A percentile compares a stretch with the other conserved stretches of the same genome.
Evolutionary conservation across 441 rosid genomes (phyloP).

Genomic region (Adansonia grandidieri): DNA sequence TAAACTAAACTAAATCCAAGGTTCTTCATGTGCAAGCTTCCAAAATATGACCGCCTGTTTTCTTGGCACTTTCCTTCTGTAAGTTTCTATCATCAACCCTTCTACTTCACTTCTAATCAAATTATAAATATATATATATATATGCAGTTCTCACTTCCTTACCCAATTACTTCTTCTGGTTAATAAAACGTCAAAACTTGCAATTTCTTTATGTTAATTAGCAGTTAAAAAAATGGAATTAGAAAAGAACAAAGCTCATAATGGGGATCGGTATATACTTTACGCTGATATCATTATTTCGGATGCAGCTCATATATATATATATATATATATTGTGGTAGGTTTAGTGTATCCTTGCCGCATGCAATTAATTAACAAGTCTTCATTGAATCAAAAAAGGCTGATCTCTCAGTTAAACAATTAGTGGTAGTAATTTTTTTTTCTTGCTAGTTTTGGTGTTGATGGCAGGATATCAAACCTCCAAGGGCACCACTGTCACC

Average conservation of each 20-base stretch:
- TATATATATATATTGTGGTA: conserved; percentile 15
- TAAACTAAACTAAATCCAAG: no score
- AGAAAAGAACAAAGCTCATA: conserved; percentile 34
- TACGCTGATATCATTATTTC: conserved; percentile 19
- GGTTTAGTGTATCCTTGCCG: not conserved
- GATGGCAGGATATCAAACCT: conserved; percentile 44
- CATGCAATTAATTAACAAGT: conserved; percentile 20
- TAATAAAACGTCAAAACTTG: no score
- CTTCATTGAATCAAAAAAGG: conserved; percentile 12
- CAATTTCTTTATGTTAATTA: no score
- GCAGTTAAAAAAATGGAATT: not conserved
- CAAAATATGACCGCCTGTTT: conserved; percentile 55
- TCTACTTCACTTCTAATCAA: not conserved
- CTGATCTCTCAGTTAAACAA: not conserved
- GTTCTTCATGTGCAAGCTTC: conserved; percentile 33
- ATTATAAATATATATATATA: no score
- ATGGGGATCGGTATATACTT: conserved; percentile 33
- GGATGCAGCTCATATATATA: not conserved
- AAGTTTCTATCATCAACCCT: not conserved
- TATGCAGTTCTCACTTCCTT: no score
- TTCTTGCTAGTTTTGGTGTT: not conserved
- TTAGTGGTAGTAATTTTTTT: not conserved
- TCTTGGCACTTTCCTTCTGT: conserved; percentile 38
- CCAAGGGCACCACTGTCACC: conserved; percentile 27
- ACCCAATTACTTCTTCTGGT: no score